Evolutionary conservation across 192 early-diverging fungal species (phyloP), one percentile per base, ranked within the genome.

Genomic region (Coemansia sp.): DNA sequence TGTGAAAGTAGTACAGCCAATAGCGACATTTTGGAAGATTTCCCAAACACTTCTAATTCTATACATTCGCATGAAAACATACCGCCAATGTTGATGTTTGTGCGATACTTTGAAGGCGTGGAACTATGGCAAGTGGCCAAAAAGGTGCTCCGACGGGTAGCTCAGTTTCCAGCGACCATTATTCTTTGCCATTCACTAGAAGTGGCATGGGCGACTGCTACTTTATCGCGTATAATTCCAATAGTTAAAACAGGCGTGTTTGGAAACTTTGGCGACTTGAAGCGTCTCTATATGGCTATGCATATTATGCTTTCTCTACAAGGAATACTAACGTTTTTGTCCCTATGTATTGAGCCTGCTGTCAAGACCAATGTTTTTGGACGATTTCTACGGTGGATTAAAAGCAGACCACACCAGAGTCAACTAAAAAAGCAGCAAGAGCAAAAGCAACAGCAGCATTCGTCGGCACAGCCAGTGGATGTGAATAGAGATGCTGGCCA

Each of bases 91-190:
- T 35, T 64, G 23, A 46, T 64, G 1, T 50, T 56, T 45, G 48
- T 54, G 11, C 53, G 61, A 2, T 30, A 40, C 15, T 24, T 30
- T 9, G 53, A 64, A 4, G 22, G 40, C 4, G 25, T 29, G 2
- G 53, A 64, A 11, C 29, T 64, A 11, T 64, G 61, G 61, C 33
- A 18, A 2, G 18, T 64, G 26, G 61, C 61, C 4, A 55, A 55
- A 9, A 55, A 64, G 43, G 35, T 64, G 1, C 61, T 64, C 9
- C 61, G 61, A 10, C 61, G 61, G 6, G 61, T 64, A n/a, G 61
- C 61, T 1, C 61, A 64, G 37, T 64, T 62, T 35, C 61, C 61
- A 45, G 53, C 61, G 7, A 55, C 52, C 3, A 64, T 64, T 17
- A 50, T 64, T 15, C 5, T 56, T 2, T 64, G 61, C 29, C 61